phyloP scores from a whole-genome alignment of 1,139 yeast genomes.

The Wickerhamomyces sp. region DNA sequence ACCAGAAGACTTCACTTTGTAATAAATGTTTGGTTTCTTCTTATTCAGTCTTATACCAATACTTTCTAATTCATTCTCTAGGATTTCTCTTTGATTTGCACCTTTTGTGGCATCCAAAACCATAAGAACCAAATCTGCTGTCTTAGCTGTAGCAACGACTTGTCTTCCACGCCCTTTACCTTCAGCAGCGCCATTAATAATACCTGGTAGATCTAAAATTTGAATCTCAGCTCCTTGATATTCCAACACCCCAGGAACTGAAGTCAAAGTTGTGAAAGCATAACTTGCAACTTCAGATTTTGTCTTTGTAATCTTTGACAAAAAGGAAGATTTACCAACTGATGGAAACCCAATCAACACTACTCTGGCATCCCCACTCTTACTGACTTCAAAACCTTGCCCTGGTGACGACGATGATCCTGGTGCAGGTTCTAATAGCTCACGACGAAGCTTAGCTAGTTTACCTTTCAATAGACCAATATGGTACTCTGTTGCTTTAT shows the following conservation, averaged over 20 bases:
- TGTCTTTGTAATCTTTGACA: constrained; percentile 84
- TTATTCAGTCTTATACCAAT: constrained; percentile 91
- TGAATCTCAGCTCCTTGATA: constrained; percentile 97
- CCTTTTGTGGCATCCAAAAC: constrained; percentile 94
- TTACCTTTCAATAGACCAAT: constrained; percentile 91
- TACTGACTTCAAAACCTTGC: constrained; percentile 92
- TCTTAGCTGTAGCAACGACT: constrained; percentile 92
- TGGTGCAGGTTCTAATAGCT: constrained; percentile 84
- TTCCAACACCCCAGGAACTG: constrained; percentile 92
- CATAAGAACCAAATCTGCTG: constrained; percentile 90
- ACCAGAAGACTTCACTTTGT: constrained; percentile 80
- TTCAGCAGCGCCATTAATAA: constrained; percentile 92
- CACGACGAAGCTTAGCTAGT: constrained; percentile 89
- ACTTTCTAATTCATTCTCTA: constrained; percentile 86
- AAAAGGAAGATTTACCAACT: constrained; percentile 90
- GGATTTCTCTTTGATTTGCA: constrained; percentile 76
- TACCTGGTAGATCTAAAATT: constrained; percentile 94
- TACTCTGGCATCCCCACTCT: constrained; percentile 95
- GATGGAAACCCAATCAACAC: constrained; percentile 96
- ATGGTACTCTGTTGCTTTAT: constrained; percentile 97
- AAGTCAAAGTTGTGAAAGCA: constrained; percentile 92
- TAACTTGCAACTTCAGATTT: constrained; percentile 93
- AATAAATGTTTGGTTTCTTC: constrained; percentile 72
- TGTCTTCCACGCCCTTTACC: constrained; percentile 98
- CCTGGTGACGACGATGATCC: constrained; percentile 61